Conservation (phyloP, 805 yeast genomes). For the Metahyphopichia silvanorum region DNA sequence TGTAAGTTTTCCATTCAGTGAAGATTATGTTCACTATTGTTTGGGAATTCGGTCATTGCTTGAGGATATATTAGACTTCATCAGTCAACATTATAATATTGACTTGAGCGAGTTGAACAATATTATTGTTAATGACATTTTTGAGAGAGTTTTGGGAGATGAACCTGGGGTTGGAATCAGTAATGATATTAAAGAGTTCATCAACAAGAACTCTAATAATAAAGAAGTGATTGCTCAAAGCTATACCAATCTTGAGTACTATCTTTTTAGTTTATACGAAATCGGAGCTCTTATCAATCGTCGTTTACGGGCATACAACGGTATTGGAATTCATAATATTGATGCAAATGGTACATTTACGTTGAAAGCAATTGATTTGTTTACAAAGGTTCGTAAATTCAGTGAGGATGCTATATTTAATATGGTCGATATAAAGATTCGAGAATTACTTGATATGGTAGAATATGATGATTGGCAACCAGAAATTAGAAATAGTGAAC, state of each 20-base stretch:
- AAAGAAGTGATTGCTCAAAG: slow-evolving; percentile 91
- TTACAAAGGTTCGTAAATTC: slow-evolving; percentile 56
- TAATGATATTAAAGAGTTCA: slow-evolving; percentile 51
- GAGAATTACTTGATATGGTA: slow-evolving; percentile 76
- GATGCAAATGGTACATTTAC: slow-evolving; percentile 37
- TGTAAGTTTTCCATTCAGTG: slow-evolving; percentile 73
- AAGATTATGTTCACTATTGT: slow-evolving; percentile 84
- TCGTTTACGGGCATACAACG: slow-evolving; percentile 34
- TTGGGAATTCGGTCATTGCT: slow-evolving; percentile 67
- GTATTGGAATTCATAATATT: slow-evolving; percentile 37
- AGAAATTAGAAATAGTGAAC: slow-evolving; percentile 47
- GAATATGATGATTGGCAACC: slow-evolving; percentile 81
- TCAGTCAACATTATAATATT: slow-evolving; percentile 61
- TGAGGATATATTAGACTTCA: slow-evolving; percentile 59
- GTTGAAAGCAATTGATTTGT: slow-evolving; percentile 49
- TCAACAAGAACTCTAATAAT: slow-evolving; percentile 63
- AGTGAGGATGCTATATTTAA: slow-evolving; percentile 82
- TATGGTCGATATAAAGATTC: slow-evolving; percentile 76
- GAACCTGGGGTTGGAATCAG: slow-evolving; percentile 53
- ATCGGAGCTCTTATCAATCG: slow-evolving; percentile 48
- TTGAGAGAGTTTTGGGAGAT: slow-evolving; percentile 66
- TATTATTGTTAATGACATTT: slow-evolving; percentile 54
- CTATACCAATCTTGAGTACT: slow-evolving; percentile 82
- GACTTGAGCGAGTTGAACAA: slow-evolving; percentile 56
- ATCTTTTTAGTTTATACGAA: slow-evolving; percentile 70